Base-by-base conservation (phyloP, 768 basidiomycete species). In the Boletus vinaceobasis region DNA sequence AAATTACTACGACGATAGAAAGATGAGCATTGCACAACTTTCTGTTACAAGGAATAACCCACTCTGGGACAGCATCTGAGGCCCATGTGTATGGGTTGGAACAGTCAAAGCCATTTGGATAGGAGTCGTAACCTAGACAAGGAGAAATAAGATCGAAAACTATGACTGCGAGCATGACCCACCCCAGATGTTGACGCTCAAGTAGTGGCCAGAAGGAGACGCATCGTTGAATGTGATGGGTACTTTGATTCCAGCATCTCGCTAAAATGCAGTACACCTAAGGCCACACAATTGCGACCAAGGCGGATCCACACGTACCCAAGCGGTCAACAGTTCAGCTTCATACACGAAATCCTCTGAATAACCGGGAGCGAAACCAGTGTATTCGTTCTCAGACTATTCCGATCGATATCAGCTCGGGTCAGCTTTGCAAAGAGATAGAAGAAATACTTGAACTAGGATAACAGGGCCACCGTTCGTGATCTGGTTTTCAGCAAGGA, bases 381-480 rank as follows among this genome's bases (percentile, higher is more conserved):
- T 78, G 64, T 74, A 83, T 62, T 84, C 82, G 55, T 84, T 84
- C 58, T 83, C 82, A 7, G 80, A 78, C 70, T 83, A 38, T 29
- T 48, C 15, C 35, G 21, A 58, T 45, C 15, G 21, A 46, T 29
- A 51, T 59, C 15, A 43, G 21, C 17, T 23, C 11, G 5, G n/a
- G 17, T 13, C n/a, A 33, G 1, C 2, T 38, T 75, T 10, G 75
- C 73, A 36, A 79, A 37, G 76, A 43, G 29, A 50, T 5, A 2
- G 42, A 14, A 71, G 23, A 69, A 35, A 50, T 39, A 53, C 55
- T 43, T 52, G 58, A 36, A 64, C 59, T 8, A 77, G 37, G 74
- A 72, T 72, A 74, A 83, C 78, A 21, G 84, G 82, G 6, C 84
- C 84, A 10, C 81, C 84, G 21, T 80, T 77, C 13, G 79, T 77